Evolutionary conservation across 202 grass and related monocot genomes (phyloP).

Genomic region (Setaria viridis): DNA sequence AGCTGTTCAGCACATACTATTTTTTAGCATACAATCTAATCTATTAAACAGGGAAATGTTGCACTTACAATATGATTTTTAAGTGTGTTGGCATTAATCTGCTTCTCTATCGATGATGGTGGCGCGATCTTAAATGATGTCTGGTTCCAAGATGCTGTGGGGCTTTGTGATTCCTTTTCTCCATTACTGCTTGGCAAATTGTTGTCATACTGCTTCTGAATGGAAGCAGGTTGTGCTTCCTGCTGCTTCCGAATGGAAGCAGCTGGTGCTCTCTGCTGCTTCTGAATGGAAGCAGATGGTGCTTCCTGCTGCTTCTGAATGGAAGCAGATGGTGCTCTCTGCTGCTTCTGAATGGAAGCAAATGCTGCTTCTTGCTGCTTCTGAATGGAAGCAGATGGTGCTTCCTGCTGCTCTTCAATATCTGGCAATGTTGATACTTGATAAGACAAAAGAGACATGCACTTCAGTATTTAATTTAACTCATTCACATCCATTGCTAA

Average conservation of each 20-base stretch:
- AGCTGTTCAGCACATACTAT: background rate
- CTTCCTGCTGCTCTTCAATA: too few species aligned
- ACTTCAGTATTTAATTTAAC: too few species aligned
- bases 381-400: too few species aligned
- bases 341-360: too few species aligned
- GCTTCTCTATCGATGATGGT: background rate
- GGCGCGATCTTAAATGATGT: background rate
- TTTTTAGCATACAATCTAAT: background rate
- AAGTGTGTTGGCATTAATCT: background rate
- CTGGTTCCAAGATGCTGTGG: background rate
- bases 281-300: too few species aligned
- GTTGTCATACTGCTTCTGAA: background rate
- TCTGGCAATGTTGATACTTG: too few species aligned
- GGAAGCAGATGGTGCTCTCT: too few species aligned
- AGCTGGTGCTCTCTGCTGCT: too few species aligned
- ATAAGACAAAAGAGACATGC: too few species aligned
- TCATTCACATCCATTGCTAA: too few species aligned
- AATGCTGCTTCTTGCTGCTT: too few species aligned
- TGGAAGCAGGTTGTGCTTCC: background rate
- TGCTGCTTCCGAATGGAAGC: background rate
- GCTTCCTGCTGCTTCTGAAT: too few species aligned
- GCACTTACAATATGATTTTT: slow-evolving; percentile 8
- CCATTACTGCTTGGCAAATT: background rate
- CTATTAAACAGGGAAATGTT: background rate
- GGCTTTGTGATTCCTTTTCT: background rate